Evolutionary conservation across 306 rosid species (phyloP).

Genomic region (Mucuna pruriens): DNA sequence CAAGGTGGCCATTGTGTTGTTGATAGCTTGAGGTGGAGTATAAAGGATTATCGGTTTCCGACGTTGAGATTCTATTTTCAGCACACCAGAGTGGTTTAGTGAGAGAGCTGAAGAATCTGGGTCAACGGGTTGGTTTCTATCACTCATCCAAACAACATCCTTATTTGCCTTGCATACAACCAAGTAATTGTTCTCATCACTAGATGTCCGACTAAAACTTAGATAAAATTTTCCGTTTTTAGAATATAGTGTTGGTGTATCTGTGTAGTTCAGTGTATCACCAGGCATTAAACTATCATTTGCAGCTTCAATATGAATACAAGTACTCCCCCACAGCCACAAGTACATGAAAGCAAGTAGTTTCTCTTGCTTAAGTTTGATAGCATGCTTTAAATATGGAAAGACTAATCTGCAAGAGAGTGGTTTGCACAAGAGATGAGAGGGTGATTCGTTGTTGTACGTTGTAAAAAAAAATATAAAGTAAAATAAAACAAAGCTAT

Average conservation of each 20-base stretch:
- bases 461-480: no score
- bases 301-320: background rate
- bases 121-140: background rate
- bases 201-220: background rate
- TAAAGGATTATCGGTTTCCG: background rate
- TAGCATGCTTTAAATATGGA: background rate
- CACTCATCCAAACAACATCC: background rate
- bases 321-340: background rate
- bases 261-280: background rate
- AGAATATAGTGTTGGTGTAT: background rate
- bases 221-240: background rate
- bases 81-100: conserved; percentile 11
- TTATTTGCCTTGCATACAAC: fast-evolving
- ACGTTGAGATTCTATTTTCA: conserved; percentile 20
- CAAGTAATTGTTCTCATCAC: background rate
- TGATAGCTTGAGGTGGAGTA: background rate
- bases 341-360: background rate
- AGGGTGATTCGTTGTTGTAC: background rate
- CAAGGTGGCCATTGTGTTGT: conserved; percentile 24
- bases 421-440: background rate
- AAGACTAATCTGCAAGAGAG: background rate
- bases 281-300: background rate
- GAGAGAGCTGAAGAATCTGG: background rate
- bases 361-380: background rate
- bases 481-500: no score